Conservation (phyloP, 1,139 yeast species). For the Debaryomycetaceae sp. region DNA sequence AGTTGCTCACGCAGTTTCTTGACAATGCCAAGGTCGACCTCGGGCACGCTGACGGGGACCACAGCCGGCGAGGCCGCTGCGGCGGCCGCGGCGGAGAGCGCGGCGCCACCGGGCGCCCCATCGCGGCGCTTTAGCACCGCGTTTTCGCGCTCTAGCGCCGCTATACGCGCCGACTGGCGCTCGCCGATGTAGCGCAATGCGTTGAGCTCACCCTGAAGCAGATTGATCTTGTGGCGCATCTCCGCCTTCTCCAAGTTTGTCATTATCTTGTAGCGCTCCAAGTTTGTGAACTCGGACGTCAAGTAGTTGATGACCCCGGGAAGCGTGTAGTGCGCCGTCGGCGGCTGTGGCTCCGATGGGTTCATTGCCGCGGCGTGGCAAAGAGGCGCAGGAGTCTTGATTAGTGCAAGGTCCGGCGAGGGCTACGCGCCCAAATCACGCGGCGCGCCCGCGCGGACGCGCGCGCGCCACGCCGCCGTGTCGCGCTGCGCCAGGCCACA, state of each 20-base stretch:
- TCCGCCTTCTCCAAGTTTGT: conserved; percentile 54
- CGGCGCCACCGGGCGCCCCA: too few relatives aligned
- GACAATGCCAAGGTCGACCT: conserved; percentile 36
- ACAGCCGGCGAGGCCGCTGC: neutral
- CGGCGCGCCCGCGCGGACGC: too few relatives aligned
- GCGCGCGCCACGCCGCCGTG: too few relatives aligned
- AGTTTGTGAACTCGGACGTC: conserved; percentile 55
- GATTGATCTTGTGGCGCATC: conserved; percentile 50
- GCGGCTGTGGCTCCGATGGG: conserved; percentile 12
- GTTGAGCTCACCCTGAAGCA: conserved; percentile 52
- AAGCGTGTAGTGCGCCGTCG: conserved; percentile 42
- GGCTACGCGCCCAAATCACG: too few relatives aligned
- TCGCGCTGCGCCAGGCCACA: too few relatives aligned
- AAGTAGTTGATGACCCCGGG: conserved; percentile 65
- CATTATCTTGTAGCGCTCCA: conserved; percentile 54
- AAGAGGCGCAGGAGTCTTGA: conserved; percentile 1
- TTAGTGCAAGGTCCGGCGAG: conserved; percentile 1
- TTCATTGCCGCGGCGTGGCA: conserved; percentile 8
- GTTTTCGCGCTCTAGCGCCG: conserved; percentile 24
- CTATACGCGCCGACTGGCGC: conserved; percentile 30
- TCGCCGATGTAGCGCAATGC: conserved; percentile 34
- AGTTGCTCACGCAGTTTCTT: conserved; percentile 37
- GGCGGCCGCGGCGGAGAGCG: neutral
- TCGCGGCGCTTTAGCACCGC: conserved; percentile 6
- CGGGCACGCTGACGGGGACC: conserved; percentile 21